A percentile compares a stretch with the other conserved stretches of the same genome.
Evolutionary conservation across 108 stramenopile genomes (phyloP).

Genomic region (Asterionellopsis glacialis): DNA sequence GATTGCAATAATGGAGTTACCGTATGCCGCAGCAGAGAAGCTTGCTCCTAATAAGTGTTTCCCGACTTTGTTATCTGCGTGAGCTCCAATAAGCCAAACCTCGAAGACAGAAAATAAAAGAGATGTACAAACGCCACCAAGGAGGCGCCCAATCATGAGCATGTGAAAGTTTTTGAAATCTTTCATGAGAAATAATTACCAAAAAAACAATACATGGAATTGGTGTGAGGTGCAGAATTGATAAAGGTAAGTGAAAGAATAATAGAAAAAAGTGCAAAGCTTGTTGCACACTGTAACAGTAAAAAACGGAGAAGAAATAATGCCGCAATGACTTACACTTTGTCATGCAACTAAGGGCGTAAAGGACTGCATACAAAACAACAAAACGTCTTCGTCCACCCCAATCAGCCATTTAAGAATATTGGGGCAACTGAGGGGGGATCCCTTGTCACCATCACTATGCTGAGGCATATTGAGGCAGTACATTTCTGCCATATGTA

Average conservation of each 20-base stretch:
- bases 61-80: slow-evolving; percentile 60
- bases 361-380: slow-evolving; percentile 83
- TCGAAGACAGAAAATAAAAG: slow-evolving; percentile 91
- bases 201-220: not conserved
- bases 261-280: not conserved
- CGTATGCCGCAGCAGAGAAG: slow-evolving; percentile 85
- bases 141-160: slow-evolving; percentile 87
- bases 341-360: slow-evolving; percentile 76
- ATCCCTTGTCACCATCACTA: too few relatives aligned
- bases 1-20: slow-evolving; percentile 92
- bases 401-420: slow-evolving; percentile 55
- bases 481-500: too few relatives aligned
- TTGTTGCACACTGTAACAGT: not conserved
- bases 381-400: slow-evolving; percentile 85
- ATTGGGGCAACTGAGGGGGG: too few relatives aligned
- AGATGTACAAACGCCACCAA: slow-evolving; percentile 91
- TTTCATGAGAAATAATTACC: slow-evolving; percentile 10
- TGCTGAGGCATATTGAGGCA: too few relatives aligned
- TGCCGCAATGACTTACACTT: slow-evolving; percentile 58
- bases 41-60: slow-evolving; percentile 71
- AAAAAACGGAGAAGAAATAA: too few relatives aligned
- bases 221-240: not conserved
- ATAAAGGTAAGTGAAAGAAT: not conserved
- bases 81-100: slow-evolving; percentile 90
- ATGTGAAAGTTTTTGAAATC: slow-evolving; percentile 76